Percentiles rank a stretch among this genome's conserved stretches.
phyloP scores from a whole-genome alignment of 2,329 filamentous ascomycete species.

The Parascedosporium putredinis region DNA sequence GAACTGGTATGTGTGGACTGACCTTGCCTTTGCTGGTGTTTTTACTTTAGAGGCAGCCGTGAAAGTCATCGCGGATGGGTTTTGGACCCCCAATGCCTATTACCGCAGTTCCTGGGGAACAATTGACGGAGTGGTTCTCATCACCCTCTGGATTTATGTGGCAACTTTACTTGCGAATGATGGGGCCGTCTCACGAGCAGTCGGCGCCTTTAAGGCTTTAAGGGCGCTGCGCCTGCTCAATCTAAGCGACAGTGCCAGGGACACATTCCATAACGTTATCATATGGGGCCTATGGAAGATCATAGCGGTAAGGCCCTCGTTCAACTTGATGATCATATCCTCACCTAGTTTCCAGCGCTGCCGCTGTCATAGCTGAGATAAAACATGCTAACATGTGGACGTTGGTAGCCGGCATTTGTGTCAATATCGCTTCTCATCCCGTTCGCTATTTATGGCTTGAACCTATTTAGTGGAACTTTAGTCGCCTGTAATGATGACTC shows the following conservation, averaged over 20 bases:
- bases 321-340: neutral
- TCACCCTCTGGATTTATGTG: conserved; percentile 94
- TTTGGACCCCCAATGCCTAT: conserved; percentile 96
- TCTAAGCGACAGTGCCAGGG: conserved; percentile 86
- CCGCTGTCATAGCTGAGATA: conserved; percentile 12
- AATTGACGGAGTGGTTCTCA: conserved; percentile 82
- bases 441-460: conserved; percentile 92
- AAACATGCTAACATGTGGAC: neutral
- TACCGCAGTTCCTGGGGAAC: conserved; percentile 94
- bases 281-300: conserved; percentile 83
- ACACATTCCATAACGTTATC: conserved; percentile 95
- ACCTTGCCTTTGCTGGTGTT: conserved; percentile 76
- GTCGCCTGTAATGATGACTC: conserved; percentile 57
- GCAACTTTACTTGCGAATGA: conserved; percentile 71
- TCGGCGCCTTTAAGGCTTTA: conserved; percentile 94
- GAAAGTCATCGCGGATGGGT: conserved; percentile 90
- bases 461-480: conserved; percentile 80
- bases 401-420: conserved; percentile 82
- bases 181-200: conserved; percentile 75
- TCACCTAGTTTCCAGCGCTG: too few relatives aligned
- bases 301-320: conserved; percentile 50
- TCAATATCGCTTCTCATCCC: conserved; percentile 90
- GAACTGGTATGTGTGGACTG: conserved; percentile 94
- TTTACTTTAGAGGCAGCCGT: conserved; percentile 81
- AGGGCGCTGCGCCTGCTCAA: conserved; percentile 86